A percentile compares a stretch with the other conserved stretches of the same genome.
phyloP scores from a whole-genome alignment of 257 asterid species.

The Solanum piurae region DNA sequence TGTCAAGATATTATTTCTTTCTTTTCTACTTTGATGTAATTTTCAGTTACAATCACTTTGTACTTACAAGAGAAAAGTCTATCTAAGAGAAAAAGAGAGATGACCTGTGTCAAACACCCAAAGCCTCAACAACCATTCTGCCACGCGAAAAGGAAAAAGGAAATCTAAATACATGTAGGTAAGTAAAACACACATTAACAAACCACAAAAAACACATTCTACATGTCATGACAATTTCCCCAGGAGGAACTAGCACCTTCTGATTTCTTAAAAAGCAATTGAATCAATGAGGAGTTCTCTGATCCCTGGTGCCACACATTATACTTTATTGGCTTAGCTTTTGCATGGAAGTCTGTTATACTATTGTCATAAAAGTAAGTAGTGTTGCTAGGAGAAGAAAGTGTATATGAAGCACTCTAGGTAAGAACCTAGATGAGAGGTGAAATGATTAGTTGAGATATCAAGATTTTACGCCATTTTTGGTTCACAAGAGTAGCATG shows the following conservation, averaged over 20 bases:
- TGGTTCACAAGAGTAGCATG: not conserved
- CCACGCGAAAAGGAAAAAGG: not conserved
- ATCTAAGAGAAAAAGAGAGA: not conserved
- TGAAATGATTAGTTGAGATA: not conserved
- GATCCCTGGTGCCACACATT: not conserved
- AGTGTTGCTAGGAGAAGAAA: not conserved
- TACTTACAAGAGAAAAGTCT: constrained; percentile 5
- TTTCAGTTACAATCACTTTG: constrained; percentile 8
- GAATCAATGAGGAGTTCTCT: not conserved
- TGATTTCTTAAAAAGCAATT: not conserved
- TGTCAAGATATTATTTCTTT: not conserved
- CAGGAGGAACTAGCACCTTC: not conserved
- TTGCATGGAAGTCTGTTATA: not conserved
- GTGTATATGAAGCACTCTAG: not conserved
- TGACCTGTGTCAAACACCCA: not conserved
- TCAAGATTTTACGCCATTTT: not conserved
- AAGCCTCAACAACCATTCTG: not conserved
- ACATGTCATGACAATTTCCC: not conserved
- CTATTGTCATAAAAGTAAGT: not conserved
- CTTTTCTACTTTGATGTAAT: not conserved
- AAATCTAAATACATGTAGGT: not conserved
- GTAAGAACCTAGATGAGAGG: not conserved
- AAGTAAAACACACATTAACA: not conserved
- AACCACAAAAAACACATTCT: constrained; percentile 8
- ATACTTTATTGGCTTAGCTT: not conserved